phyloP scores from a whole-genome alignment of 257 asterid genomes.

The Datura wrightii region DNA sequence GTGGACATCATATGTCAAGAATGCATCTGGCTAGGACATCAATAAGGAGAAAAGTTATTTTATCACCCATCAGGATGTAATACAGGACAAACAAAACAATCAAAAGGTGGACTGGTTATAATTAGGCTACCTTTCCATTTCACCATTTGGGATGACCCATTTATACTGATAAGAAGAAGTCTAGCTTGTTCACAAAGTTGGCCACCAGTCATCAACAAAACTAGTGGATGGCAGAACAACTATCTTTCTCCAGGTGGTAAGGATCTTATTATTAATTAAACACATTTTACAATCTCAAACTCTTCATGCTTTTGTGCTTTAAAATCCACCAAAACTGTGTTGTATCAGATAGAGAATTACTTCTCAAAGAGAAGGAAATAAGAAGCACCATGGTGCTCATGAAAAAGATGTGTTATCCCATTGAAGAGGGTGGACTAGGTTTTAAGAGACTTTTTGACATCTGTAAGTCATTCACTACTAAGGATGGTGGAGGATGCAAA shows the following conservation, averaged over 20 bases:
- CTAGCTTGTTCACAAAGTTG: background rate
- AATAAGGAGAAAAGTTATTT: background rate
- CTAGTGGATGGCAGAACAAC: background rate
- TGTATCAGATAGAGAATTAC: background rate
- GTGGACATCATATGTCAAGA: no score
- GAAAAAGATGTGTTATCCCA: background rate
- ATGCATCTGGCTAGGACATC: background rate
- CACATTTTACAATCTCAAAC: background rate
- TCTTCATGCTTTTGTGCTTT: background rate
- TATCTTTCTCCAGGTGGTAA: background rate
- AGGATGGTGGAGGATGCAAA: background rate
- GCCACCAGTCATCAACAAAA: background rate
- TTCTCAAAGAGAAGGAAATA: background rate
- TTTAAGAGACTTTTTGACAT: background rate
- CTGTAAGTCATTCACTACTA: background rate
- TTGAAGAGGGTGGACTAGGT: background rate
- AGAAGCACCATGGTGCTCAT: background rate
- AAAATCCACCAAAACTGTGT: background rate
- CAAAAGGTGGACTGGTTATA: background rate
- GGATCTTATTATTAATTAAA: background rate
- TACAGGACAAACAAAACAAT: background rate
- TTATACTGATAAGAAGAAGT: background rate
- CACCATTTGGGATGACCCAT: background rate
- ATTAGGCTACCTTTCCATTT: background rate
- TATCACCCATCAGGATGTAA: background rate